These are phyloP conservation scores for Galium porrigens DNA, from an alignment of 305 asterid genomes.

Conservation along the genomic window DNA sequence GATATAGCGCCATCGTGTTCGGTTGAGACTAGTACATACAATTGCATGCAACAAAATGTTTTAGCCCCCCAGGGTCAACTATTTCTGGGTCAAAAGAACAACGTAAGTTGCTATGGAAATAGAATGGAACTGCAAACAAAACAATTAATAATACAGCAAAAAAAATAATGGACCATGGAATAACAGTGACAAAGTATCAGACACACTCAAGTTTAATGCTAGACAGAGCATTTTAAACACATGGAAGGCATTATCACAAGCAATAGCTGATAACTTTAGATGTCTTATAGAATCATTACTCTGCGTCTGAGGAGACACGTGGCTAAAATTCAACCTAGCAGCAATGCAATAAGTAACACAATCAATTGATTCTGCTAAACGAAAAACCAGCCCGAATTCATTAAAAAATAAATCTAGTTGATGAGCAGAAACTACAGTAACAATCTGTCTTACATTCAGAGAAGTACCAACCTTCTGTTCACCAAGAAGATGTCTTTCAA, in stretches of 20 bases:
- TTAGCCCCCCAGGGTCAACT: constrained; percentile 2
- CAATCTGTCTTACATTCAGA: constrained; percentile 4
- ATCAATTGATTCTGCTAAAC: neutral
- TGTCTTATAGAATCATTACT: neutral
- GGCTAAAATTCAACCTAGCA: neutral
- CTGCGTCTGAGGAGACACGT: no score
- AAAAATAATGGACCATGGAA: neutral
- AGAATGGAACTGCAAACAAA: neutral
- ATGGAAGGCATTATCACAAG: neutral
- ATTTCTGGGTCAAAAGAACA: neutral
- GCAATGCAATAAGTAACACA: constrained; percentile 2
- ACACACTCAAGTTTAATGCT: neutral
- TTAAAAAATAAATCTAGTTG: neutral
- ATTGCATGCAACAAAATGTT: neutral
- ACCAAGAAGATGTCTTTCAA: constrained; percentile 69
- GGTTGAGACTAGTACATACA: neutral
- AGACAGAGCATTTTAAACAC: neutral
- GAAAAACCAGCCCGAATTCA: neutral
- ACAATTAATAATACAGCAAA: neutral
- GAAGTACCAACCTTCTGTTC: constrained; percentile 60
- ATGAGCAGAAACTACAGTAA: neutral
- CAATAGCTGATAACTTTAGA: neutral
- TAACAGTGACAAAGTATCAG: neutral
- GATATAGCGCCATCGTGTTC: neutral
- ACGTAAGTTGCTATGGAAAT: neutral